A percentile compares a stretch with the other conserved stretches of the same genome.
Evolutionary conservation across 208 protist species (phyloP).

Genomic region (Crithidia expoeki): DNA sequence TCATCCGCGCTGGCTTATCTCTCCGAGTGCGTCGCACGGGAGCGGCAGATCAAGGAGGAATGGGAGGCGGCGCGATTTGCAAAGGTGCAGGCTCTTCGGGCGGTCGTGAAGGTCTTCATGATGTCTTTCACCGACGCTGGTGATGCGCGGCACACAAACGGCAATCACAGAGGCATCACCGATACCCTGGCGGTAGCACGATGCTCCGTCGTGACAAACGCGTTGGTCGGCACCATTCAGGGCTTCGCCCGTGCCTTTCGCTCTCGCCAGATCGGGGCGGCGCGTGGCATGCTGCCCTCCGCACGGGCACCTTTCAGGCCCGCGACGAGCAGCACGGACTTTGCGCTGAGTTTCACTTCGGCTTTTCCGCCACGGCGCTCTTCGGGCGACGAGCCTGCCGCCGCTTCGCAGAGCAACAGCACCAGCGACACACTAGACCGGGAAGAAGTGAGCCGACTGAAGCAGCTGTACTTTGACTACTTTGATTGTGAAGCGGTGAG

Average conservation of each 20-base stretch:
- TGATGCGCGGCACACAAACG: neutral
- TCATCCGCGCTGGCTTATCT: constrained; percentile 56
- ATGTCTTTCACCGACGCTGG: constrained; percentile 37
- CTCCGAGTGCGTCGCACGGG: constrained; percentile 56
- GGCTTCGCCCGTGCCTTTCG: constrained; percentile 61
- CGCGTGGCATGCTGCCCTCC: constrained; percentile 5
- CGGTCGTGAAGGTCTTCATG: constrained; percentile 67
- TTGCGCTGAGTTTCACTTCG: constrained; percentile 23
- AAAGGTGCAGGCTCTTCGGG: constrained; percentile 72
- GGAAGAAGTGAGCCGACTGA: constrained; percentile 67
- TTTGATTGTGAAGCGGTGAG: constrained; percentile 83
- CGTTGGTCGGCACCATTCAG: constrained; percentile 72
- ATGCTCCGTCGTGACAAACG: constrained; percentile 76
- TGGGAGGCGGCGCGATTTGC: constrained; percentile 50
- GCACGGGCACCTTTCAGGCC: neutral
- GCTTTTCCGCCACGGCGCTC: neutral
- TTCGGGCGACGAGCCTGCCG: constrained; percentile 11
- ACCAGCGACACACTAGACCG: constrained; percentile 63
- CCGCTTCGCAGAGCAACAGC: constrained; percentile 19
- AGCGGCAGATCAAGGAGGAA: constrained; percentile 67
- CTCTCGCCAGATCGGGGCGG: constrained; percentile 39
- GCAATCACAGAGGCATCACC: constrained; percentile 15
- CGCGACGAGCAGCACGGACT: constrained; percentile 11
- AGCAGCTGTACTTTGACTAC: constrained; percentile 91
- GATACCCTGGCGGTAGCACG: constrained; percentile 62